Conservation (phyloP, 257 asterid genomes). For the Osmanthus fragrans region DNA sequence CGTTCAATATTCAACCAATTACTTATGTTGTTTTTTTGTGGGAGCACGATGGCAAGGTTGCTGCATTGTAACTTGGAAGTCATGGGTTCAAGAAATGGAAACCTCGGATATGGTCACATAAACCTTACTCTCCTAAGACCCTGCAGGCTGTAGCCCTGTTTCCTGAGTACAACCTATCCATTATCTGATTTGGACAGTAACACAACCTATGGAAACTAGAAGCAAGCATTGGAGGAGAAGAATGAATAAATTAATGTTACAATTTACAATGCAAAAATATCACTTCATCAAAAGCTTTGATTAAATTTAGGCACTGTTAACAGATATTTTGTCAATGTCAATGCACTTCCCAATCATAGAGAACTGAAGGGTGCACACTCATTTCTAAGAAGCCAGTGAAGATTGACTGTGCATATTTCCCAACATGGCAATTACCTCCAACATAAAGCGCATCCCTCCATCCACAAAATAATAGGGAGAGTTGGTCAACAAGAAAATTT, state of each 20-base stretch:
- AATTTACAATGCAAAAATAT: neutral
- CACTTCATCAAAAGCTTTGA: neutral
- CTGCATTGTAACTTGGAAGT: neutral
- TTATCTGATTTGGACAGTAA: neutral
- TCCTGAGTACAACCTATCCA: neutral
- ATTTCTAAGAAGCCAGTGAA: slow-evolving; percentile 9
- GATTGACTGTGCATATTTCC: slow-evolving; percentile 11
- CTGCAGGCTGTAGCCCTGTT: neutral
- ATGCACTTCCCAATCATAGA: neutral
- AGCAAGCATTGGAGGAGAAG: neutral
- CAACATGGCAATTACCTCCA: slow-evolving; percentile 60
- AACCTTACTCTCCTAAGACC: neutral
- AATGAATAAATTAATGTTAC: neutral
- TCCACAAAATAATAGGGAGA: slow-evolving; percentile 94
- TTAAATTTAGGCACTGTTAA: neutral
- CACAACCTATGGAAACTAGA: neutral
- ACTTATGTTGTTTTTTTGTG: too few relatives aligned
- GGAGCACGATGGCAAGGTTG: neutral
- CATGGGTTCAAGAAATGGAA: neutral
- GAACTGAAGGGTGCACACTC: neutral
- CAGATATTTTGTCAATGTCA: neutral
- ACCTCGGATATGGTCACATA: neutral
- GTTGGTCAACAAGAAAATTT: slow-evolving; percentile 89
- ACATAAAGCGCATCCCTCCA: slow-evolving; percentile 92
- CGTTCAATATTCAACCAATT: too few relatives aligned